These are phyloP conservation scores for Parietichytrium sp. DNA, from an alignment of 108 stramenopile genomes.

Conservation along the genomic window DNA sequence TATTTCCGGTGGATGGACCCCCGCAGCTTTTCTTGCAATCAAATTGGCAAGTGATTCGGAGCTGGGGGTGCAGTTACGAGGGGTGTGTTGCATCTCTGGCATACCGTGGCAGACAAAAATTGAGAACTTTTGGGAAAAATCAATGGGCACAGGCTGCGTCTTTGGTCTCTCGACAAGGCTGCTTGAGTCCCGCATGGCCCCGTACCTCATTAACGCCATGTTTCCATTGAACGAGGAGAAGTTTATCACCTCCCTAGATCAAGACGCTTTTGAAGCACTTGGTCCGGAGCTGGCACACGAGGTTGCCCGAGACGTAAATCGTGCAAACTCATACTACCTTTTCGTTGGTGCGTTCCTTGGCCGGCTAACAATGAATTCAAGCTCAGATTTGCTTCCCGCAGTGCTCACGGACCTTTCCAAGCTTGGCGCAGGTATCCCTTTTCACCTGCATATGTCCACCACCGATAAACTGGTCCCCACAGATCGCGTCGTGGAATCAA, in stretches of 20 bases:
- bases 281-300: neutral
- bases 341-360: neutral
- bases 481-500: neutral
- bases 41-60: neutral
- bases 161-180: neutral
- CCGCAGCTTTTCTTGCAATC: neutral
- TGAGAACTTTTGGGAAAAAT: neutral
- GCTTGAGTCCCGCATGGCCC: constrained; percentile 4
- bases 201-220: constrained; percentile 3
- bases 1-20: neutral
- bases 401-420: neutral
- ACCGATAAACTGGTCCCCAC: neutral
- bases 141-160: neutral
- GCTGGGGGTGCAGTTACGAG: neutral
- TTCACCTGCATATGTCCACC: neutral
- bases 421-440: neutral
- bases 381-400: neutral
- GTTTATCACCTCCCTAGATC: neutral
- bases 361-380: neutral
- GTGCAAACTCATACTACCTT: neutral
- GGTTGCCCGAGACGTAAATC: neutral
- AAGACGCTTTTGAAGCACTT: neutral
- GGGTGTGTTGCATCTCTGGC: neutral
- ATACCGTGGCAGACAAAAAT: neutral
- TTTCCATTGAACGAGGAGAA: neutral